Conservation (phyloP, 2,329 filamentous ascomycete genomes). For the Ascomycota sp. region DNA sequence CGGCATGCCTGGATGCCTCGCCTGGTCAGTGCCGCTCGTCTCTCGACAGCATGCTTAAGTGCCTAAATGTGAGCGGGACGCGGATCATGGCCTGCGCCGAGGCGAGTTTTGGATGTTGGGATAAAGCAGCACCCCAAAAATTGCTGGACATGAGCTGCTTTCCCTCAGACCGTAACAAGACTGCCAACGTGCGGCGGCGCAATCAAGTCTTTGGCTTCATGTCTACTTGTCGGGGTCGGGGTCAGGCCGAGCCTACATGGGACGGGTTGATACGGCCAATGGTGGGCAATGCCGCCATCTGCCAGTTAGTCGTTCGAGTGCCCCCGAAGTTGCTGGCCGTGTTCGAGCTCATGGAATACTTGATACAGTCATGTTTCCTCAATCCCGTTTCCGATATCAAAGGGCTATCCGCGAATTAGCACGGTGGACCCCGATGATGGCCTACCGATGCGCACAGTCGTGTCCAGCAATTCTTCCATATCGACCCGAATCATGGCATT, state of each 20-base stretch:
- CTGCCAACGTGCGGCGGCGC: constrained; percentile 1
- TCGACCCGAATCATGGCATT: constrained; percentile 45
- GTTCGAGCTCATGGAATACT: neutral
- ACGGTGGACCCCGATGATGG: too few relatives aligned
- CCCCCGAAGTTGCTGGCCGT: neutral
- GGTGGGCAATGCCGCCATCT: constrained; percentile 9
- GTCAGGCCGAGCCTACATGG: constrained; percentile 1
- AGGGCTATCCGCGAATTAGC: too few relatives aligned
- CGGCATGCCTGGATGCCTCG: constrained; percentile 42
- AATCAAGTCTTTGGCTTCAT: constrained; percentile 12
- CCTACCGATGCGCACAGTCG: too few relatives aligned
- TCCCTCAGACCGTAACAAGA: constrained; percentile 6
- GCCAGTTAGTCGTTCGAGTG: constrained; percentile 5
- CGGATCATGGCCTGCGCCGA: constrained; percentile 59
- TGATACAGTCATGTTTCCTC: constrained; percentile 2
- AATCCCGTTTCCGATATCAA: constrained; percentile 12
- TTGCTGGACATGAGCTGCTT: constrained; percentile 12
- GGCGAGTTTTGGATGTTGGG: constrained; percentile 7
- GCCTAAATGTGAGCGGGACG: constrained; percentile 55
- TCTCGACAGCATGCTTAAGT: constrained; percentile 41
- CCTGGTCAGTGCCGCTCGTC: constrained; percentile 20
- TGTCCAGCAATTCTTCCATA: constrained; percentile 50
- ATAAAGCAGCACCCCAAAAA: constrained; percentile 7
- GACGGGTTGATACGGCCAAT: constrained; percentile 5
- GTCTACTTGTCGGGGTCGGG: constrained; percentile 6